Evolutionary conservation across 2,329 filamentous ascomycete genomes (phyloP).

Genomic region (Fusarium annulatum): DNA sequence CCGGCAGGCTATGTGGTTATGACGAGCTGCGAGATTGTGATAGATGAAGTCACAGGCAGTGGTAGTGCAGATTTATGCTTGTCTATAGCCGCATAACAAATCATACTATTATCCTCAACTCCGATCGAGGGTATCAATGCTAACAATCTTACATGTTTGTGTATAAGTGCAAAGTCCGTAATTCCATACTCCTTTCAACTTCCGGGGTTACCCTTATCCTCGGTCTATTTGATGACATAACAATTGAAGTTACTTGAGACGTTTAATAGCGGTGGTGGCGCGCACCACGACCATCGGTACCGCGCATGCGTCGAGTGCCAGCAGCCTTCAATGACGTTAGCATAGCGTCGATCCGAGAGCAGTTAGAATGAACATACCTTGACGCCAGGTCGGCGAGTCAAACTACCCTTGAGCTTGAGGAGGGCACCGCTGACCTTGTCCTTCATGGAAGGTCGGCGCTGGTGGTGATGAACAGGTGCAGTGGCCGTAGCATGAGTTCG

Average conservation of each 20-base stretch:
- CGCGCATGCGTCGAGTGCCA: slow-evolving; percentile 78
- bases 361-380: slow-evolving; percentile 65
- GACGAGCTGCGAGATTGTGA: slow-evolving; percentile 24
- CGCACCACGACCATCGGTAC: slow-evolving; percentile 75
- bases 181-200: not conserved
- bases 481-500: slow-evolving; percentile 51
- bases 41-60: slow-evolving; percentile 28
- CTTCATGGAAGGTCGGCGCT: slow-evolving; percentile 74
- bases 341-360: not conserved
- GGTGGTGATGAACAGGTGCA: slow-evolving; percentile 66
- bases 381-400: slow-evolving; percentile 75
- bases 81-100: slow-evolving; percentile 16
- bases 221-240: not conserved
- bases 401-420: slow-evolving; percentile 75
- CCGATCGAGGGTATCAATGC: slow-evolving; percentile 29
- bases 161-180: not conserved
- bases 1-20: not conserved
- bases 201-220: slow-evolving; percentile 11
- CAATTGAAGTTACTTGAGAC: not conserved
- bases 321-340: slow-evolving; percentile 65
- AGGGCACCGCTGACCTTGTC: slow-evolving; percentile 84
- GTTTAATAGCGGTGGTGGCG: slow-evolving; percentile 47
- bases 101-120: slow-evolving; percentile 30
- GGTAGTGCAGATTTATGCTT: slow-evolving; percentile 1
- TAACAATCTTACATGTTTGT: slow-evolving; percentile 38